Evolutionary conservation across 139 green algal species (phyloP), one percentile per base, ranked within the genome.

Genomic region (Auxenochlorella pyrenoidosa): DNA sequence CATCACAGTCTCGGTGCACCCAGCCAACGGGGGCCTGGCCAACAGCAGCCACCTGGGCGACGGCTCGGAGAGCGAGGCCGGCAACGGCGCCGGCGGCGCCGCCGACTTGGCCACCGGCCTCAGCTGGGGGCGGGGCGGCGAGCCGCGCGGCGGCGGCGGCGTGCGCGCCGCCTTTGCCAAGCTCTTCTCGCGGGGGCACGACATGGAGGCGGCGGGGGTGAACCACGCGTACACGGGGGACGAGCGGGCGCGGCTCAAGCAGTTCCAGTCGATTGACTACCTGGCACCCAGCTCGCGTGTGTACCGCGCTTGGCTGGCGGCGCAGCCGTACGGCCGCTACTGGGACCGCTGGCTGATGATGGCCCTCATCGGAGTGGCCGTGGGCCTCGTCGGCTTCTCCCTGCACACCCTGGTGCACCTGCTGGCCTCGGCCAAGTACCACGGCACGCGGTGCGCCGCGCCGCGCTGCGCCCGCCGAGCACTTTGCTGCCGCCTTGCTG

Each of bases 301-400:
- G 13, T 98, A 96, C 90, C 88, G 95, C 22, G 91, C 91, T 68
- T 98, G 96, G 94, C 92, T 97, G 16, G 83, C 91, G 6, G 51
- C 88, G 26, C 94, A 97, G 89, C 90, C 84, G 44, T 84, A 77
- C 83, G 94, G 92, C 22, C 91, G 95, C 47, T 86, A 82, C 24
- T 96, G 94, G 95, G 94, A 96, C 89, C 90, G 94, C 43, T 98
- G 96, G 96, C 70, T 97, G 73, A 95, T 98, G 91, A 98, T 98
- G 96, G 94, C 92, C 43, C 63, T 88, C 47, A 97, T 98, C 66
- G 96, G 96, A 3, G 54, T 96, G 18, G 88, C 90, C 28, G 95
- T 94, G 15, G 96, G 94, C 8, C 75, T 96, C 26, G 92, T 98
- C 51, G 95, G 92, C 30, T 95, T 95, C 90, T 63, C 92, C 26